Evolutionary conservation across 1,139 yeast species (phyloP), one percentile per base, ranked within the genome.

Genomic region (Yamadazyma siamensis): DNA sequence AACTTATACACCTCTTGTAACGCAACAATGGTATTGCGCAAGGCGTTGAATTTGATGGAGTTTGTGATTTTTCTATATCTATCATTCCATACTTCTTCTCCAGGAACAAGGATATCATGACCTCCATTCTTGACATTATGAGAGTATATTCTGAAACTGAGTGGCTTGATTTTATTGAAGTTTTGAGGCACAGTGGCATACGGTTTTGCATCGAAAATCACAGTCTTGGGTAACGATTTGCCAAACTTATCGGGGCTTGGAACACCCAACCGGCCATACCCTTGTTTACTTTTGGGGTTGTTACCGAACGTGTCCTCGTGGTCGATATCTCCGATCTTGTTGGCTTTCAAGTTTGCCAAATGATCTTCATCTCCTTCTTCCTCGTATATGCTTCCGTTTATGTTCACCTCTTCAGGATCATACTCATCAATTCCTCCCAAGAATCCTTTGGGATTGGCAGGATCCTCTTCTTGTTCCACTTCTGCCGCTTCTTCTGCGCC

Each of bases 231-330:
- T 10, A 23, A 15, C 5, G 32, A 27, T 20, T 34, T 34, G 3
- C 36, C 33, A 14, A 29, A 25, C 13, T 29, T 23, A 10, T 33
- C 35, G 12, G 35, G 26, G 9, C 25, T 29, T 8, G 47, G 46
- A 18, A 43, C 54, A 14, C 81, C 59, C 3, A 82, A 53, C 17
- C 54, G 54, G 28, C 69, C 75, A 50, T 78, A 80, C 0, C 84
- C 83, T 38, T 72, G 68, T 29, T 68, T 54, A 27, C 80, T 80
- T 25, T 36, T 34, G 10, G 39, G 40, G 22, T 30, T 34, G 16
- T 31, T 27, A 7, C 33, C 39, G 23, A 37, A 28, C 7, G 24
- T 13, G 25, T 39, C 43, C 27, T 42, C 46, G 27, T 36, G 43
- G 13, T 42, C 44, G 12, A 38, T 33, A 9, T 35, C 29, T 4